These are phyloP conservation scores for Aspergillus candidus DNA, from an alignment of 2,329 filamentous ascomycete species.

Conservation along the genomic window DNA sequence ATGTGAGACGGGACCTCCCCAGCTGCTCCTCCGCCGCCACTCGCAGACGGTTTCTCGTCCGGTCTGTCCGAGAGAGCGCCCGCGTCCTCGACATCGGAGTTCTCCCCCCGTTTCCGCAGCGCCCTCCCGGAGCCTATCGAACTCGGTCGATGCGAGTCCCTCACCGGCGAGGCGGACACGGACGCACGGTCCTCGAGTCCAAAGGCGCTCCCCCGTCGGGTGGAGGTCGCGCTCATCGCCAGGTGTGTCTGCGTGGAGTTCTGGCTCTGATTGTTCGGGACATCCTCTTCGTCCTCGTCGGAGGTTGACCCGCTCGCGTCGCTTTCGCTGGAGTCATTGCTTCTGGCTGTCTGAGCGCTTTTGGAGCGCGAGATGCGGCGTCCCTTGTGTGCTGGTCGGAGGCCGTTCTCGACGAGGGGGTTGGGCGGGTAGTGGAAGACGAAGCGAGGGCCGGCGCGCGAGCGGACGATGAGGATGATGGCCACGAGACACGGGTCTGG, in stretches of 20 bases:
- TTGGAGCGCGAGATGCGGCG: slow-evolving; percentile 31
- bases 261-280: slow-evolving; percentile 9
- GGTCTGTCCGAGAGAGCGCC: slow-evolving; percentile 24
- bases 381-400: slow-evolving; percentile 29
- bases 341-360: slow-evolving; percentile 24
- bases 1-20: slow-evolving; percentile 20
- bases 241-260: slow-evolving; percentile 13
- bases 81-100: slow-evolving; percentile 31
- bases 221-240: slow-evolving; percentile 18
- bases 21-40: slow-evolving; percentile 9
- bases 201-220: slow-evolving; percentile 29
- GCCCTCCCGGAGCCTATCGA: slow-evolving; percentile 30
- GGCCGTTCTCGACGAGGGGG: slow-evolving; percentile 37
- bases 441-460: slow-evolving; percentile 71
- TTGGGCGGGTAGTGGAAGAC: slow-evolving; percentile 81
- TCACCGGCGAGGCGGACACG: slow-evolving; percentile 23
- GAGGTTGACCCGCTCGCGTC: slow-evolving; percentile 34
- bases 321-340: slow-evolving; percentile 37
- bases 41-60: slow-evolving; percentile 11
- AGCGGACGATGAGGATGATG: slow-evolving; percentile 68
- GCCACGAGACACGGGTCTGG: slow-evolving; percentile 57
- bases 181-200: slow-evolving; percentile 27
- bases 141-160: slow-evolving; percentile 26
- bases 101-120: slow-evolving; percentile 24
- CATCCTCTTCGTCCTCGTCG: slow-evolving; percentile 36